These are phyloP conservation scores for Backusella tarrabulga DNA, from an alignment of 192 early-diverging fungal genomes.

Conservation along the genomic window DNA sequence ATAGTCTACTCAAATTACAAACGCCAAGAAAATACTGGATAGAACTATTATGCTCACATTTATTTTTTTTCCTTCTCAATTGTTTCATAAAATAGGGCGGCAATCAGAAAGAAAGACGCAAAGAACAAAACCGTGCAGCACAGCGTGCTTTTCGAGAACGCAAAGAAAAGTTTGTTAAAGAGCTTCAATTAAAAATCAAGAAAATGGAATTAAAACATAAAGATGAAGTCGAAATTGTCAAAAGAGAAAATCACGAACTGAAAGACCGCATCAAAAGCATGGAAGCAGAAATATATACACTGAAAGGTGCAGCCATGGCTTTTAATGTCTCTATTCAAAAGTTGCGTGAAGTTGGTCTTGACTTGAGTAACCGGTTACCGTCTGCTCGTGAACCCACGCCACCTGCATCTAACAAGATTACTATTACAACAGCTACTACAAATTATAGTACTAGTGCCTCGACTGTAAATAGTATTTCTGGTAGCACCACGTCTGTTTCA, in stretches of 20 bases:
- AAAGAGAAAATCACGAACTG: conserved; percentile 48
- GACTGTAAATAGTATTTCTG: no score
- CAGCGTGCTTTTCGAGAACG: conserved; percentile 60
- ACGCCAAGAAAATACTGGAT: background rate
- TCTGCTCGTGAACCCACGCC: background rate
- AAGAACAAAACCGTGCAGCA: conserved; percentile 29
- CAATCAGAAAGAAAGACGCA: conserved; percentile 22
- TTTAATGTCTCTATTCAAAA: conserved; percentile 51
- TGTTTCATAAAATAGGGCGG: background rate
- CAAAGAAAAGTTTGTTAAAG: conserved; percentile 75
- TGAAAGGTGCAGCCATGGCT: conserved; percentile 51
- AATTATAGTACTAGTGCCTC: background rate
- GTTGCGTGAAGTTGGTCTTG: conserved; percentile 17
- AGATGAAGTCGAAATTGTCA: conserved; percentile 40
- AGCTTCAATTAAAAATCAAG: conserved; percentile 73
- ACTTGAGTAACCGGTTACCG: background rate
- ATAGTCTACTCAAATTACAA: background rate
- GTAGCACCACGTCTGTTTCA: background rate
- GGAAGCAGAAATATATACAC: conserved; percentile 49
- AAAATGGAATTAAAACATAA: conserved; percentile 57
- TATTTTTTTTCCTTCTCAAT: background rate
- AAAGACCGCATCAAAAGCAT: conserved; percentile 50
- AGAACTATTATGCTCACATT: background rate
- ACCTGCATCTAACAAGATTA: background rate
- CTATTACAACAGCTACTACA: background rate